Base-by-base conservation (phyloP, 169 alveolate genomes). In the Cryptosporidium canis region DNA sequence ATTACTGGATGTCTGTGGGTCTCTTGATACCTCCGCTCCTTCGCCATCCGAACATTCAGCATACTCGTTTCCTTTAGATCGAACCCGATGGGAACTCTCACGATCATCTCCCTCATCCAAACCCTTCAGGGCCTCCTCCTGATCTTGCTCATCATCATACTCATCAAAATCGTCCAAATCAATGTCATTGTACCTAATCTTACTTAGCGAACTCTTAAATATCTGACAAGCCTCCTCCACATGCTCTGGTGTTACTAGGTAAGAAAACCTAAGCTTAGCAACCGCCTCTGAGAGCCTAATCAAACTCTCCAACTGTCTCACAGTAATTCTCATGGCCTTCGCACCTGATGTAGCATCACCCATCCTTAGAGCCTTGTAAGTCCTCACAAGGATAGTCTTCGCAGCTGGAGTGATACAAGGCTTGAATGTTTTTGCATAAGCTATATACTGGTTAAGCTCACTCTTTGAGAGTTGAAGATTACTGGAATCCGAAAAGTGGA, bases 281-380 rank as follows among this genome's bases (percentile, higher is more conserved):
- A 97, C 92, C 1, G 99, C 99, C 87, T 97, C 99, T 55, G 97
- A 93, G 31, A 98, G 94, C 83, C 99, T 82, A 41, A 98, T 95
- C 71, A 98, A 94, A 27, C 98, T 94, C 85, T 98, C 99, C 83
- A 98, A 93, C 91, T 96, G 97, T 83, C 99, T 95, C 18, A 97
- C 99, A 31, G 99, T 98, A 91, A 97, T 97, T 90, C 99, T 94
- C 83, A 98, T 92, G 35, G 97, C 95, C 83, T 96, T 93, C 64
- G 93, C 93, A 51, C 96, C 94, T 31, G 95, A 90, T 12, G 95
- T 93, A 53, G 92, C 92, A 61, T 98, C 99, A 33, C 94, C 94
- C 48, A 95, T 92, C 83, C 99, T 94, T 58, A 97, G 92, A 82
- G 94, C 94, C 2, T 94, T 96, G 93, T 97, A 97, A 72, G 95